Percentiles rank a stretch among this genome's conserved stretches.
These are phyloP conservation scores for Tricholomella constricta DNA, from an alignment of 768 basidiomycete species.

Conservation along the genomic window DNA sequence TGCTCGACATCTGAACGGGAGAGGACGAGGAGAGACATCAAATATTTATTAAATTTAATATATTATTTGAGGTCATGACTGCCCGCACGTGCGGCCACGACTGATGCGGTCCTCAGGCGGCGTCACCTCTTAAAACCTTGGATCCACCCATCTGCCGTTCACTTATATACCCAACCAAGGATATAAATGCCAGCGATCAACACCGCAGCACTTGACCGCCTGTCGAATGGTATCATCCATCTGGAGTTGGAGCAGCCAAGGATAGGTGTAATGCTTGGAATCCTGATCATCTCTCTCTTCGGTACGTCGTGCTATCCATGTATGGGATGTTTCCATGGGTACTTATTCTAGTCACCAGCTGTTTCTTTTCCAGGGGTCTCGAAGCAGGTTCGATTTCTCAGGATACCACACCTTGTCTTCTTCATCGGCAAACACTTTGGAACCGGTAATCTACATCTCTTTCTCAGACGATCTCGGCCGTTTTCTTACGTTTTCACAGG, in stretches of 20 bases:
- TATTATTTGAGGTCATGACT: too few species aligned
- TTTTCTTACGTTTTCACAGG: slow-evolving; percentile 38
- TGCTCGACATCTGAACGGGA: slow-evolving; percentile 58
- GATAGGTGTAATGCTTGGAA: slow-evolving; percentile 45
- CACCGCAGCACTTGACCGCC: not conserved
- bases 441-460: slow-evolving; percentile 47
- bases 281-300: slow-evolving; percentile 63
- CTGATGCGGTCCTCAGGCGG: slow-evolving; percentile 21
- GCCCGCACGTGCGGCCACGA: slow-evolving; percentile 11
- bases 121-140: not conserved
- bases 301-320: slow-evolving; percentile 40
- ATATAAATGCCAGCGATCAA: not conserved
- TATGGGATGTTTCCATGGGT: not conserved
- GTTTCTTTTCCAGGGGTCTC: slow-evolving; percentile 74
- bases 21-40: slow-evolving; percentile 60
- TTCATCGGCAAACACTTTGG: slow-evolving; percentile 91
- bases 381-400: slow-evolving; percentile 49
- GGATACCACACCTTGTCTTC: slow-evolving; percentile 69
- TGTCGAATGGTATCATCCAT: not conserved
- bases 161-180: not conserved
- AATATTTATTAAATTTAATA: too few species aligned
- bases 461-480: not conserved
- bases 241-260: slow-evolving; percentile 15
- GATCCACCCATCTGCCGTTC: too few species aligned
- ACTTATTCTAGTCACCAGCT: slow-evolving; percentile 37